A percentile compares a stretch with the other conserved stretches of the same genome.
These are phyloP conservation scores for Diplogelasinospora grovesii DNA, from an alignment of 495 filamentous ascomycete genomes.

Conservation along the genomic window DNA sequence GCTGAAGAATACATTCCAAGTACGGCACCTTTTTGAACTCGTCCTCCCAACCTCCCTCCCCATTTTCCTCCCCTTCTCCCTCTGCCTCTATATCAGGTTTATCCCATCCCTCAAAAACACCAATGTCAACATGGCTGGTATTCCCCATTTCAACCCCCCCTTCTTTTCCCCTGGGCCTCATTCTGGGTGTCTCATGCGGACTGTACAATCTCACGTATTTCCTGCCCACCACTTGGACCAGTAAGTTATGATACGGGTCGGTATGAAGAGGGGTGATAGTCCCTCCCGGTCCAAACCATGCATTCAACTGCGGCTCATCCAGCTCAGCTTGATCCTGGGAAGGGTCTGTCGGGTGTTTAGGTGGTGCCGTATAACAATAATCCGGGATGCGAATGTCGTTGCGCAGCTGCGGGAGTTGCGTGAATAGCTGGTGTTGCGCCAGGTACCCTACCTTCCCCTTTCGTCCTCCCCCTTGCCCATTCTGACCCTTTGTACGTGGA, in stretches of 20 bases:
- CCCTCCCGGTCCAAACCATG: slow-evolving; percentile 83
- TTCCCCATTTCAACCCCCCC: slow-evolving; percentile 88
- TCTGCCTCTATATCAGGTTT: slow-evolving; percentile 7
- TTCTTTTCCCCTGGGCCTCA: slow-evolving; percentile 62
- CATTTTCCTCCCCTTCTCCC: slow-evolving; percentile 25
- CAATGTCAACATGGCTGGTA: slow-evolving; percentile 71
- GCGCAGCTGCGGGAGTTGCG: slow-evolving; percentile 71
- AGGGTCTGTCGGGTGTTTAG: slow-evolving; percentile 45
- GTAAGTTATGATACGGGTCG: slow-evolving; percentile 89
- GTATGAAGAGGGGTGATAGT: slow-evolving; percentile 92
- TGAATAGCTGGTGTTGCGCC: slow-evolving; percentile 82
- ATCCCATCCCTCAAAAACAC: slow-evolving; percentile 51
- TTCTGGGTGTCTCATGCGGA: slow-evolving; percentile 47
- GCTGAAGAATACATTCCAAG: slow-evolving; percentile 70
- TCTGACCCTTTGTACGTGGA: neutral
- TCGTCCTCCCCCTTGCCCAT: neutral
- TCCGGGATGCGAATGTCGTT: slow-evolving; percentile 77
- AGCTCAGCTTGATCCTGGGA: slow-evolving; percentile 42
- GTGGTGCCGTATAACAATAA: slow-evolving; percentile 69
- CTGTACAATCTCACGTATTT: slow-evolving; percentile 89
- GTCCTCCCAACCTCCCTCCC: slow-evolving; percentile 54
- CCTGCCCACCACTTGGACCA: slow-evolving; percentile 81
- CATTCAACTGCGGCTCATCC: slow-evolving; percentile 60
- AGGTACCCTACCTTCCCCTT: slow-evolving; percentile 61
- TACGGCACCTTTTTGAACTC: slow-evolving; percentile 56